These are phyloP conservation scores for Cystobasidium tubakii DNA, from an alignment of 768 basidiomycete species.

Conservation along the genomic window DNA sequence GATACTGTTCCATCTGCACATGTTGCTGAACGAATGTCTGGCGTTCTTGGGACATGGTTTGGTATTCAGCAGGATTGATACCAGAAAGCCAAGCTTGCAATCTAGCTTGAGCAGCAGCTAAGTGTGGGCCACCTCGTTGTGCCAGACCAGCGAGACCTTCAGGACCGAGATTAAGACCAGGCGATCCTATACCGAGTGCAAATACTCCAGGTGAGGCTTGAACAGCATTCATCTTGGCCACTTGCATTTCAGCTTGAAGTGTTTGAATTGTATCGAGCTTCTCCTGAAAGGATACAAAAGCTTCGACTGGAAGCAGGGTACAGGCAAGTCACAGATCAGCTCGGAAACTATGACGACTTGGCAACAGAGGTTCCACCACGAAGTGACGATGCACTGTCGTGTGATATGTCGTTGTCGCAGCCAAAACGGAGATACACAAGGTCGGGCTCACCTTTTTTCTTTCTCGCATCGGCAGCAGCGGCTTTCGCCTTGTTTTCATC, in stretches of 20 bases:
- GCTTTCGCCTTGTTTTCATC: background rate
- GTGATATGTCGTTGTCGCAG: too few relatives aligned
- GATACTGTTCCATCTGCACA: constrained; percentile 10
- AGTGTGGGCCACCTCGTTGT: constrained; percentile 10
- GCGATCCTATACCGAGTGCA: background rate
- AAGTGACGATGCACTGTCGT: too few relatives aligned
- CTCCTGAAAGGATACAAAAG: background rate
- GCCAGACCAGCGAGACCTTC: constrained; percentile 10
- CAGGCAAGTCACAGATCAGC: background rate
- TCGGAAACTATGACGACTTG: too few relatives aligned
- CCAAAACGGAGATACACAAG: too few relatives aligned
- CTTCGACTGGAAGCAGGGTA: constrained; percentile 1
- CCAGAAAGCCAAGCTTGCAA: background rate
- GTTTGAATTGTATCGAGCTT: constrained; percentile 4
- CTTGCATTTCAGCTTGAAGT: background rate
- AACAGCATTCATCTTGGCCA: background rate
- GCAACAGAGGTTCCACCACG: too few relatives aligned
- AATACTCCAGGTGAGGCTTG: background rate
- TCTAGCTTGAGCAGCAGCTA: background rate
- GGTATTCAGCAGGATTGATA: background rate
- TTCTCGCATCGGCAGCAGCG: background rate
- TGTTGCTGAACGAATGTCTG: background rate
- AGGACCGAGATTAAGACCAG: background rate
- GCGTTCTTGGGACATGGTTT: background rate
- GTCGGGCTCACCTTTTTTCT: background rate